Conservation (phyloP, 768 basidiomycete species). For the Lepiota brunneoincarnata region DNA sequence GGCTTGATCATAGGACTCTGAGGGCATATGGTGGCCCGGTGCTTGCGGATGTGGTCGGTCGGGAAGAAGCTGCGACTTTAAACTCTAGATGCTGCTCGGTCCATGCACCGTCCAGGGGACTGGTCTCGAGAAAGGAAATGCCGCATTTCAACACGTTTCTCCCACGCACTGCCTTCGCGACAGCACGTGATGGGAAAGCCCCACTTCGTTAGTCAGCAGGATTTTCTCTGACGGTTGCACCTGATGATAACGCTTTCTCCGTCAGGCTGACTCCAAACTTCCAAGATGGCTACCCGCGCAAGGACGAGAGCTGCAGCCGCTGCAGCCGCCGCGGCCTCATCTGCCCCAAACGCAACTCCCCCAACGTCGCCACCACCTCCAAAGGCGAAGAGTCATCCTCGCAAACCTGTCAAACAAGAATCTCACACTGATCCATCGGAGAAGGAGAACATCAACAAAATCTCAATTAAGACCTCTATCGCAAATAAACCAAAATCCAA, state of each 20-base stretch:
- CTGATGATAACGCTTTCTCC: constrained; percentile 6
- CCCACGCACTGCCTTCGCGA: no score
- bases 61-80: no score
- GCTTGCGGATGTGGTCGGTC: neutral
- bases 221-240: constrained; percentile 7
- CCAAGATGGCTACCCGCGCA: constrained; percentile 44
- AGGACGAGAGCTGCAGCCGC: constrained; percentile 34
- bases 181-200: constrained; percentile 11
- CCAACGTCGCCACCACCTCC: constrained; percentile 8
- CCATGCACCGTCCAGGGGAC: neutral
- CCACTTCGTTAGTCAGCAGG: constrained; percentile 6
- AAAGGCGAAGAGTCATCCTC: constrained; percentile 10
- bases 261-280: neutral
- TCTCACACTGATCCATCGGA: constrained; percentile 14
- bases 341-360: constrained; percentile 1
- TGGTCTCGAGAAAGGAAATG: neutral
- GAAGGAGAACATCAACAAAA: constrained; percentile 25
- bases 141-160: no score
- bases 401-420: constrained; percentile 13
- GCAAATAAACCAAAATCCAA: constrained; percentile 17
- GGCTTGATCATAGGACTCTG: neutral
- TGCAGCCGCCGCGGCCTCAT: constrained; percentile 20
- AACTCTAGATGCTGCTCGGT: no score
- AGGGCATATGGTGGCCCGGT: neutral
- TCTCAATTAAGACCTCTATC: constrained; percentile 13